Percentiles rank a stretch among this genome's conserved stretches.
Evolutionary conservation across 441 rosid genomes (phyloP).

Genomic region (Pelargonium australe): DNA sequence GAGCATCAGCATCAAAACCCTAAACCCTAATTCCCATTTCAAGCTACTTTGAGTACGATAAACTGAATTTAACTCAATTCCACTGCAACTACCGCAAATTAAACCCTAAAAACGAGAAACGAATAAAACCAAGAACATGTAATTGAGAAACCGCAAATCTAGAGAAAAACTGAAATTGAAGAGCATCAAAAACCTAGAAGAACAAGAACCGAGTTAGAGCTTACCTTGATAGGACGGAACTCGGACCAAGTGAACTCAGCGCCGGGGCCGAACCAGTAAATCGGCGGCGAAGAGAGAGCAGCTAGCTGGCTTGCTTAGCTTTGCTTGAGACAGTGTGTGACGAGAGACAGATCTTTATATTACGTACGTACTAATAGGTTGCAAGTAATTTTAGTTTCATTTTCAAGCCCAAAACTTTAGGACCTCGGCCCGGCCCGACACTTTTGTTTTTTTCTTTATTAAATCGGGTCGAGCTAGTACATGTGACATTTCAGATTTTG

Average conservation of each 20-base stretch:
- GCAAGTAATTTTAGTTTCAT: too few relatives aligned
- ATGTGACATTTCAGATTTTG: too few relatives aligned
- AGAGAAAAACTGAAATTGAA: neutral
- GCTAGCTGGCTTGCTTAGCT: too few relatives aligned
- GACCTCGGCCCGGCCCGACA: too few relatives aligned
- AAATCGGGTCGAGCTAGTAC: too few relatives aligned
- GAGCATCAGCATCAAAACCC: conserved; percentile 22
- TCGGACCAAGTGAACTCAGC: neutral
- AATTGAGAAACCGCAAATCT: neutral
- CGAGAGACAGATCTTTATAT: too few relatives aligned
- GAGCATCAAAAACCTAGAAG: neutral
- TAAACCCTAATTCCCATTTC: conserved; percentile 31
- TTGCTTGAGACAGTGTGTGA: too few relatives aligned
- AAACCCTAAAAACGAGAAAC: neutral
- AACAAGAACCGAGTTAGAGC: neutral
- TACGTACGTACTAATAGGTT: too few relatives aligned
- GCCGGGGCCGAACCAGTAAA: neutral
- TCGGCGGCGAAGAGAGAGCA: neutral
- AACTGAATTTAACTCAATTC: conserved; percentile 7
- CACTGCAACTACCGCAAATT: neutral
- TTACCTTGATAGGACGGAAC: neutral
- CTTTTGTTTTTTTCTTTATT: too few relatives aligned
- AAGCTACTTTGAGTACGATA: neutral
- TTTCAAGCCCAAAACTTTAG: too few relatives aligned
- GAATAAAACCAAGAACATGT: neutral